These are phyloP conservation scores for Wakefieldia striispora DNA, from an alignment of 768 basidiomycete species.

Conservation along the genomic window DNA sequence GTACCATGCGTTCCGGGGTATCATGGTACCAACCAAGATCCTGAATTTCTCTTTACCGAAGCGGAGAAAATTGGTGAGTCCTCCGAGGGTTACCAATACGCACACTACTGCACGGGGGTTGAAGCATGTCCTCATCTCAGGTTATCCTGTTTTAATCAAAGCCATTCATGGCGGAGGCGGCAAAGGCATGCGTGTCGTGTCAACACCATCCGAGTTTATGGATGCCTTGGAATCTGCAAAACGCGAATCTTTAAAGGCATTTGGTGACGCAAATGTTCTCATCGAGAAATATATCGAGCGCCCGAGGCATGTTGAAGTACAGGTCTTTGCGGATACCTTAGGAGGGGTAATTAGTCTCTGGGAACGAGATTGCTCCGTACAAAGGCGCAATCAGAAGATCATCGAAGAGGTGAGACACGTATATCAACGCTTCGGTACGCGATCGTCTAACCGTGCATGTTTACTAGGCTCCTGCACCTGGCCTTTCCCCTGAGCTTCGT, in stretches of 20 bases:
- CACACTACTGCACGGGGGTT: not conserved
- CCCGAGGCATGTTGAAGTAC: conserved; percentile 91
- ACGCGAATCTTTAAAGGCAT: conserved; percentile 84
- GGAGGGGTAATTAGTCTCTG: conserved; percentile 91
- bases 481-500: conserved; percentile 31
- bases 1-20: conserved; percentile 96
- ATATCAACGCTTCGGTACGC: not conserved
- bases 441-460: not conserved
- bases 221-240: conserved; percentile 85
- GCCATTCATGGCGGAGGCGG: conserved; percentile 96
- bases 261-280: conserved; percentile 83
- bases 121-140: conserved; percentile 32
- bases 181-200: conserved; percentile 90
- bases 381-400: conserved; percentile 92
- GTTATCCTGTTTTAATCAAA: conserved; percentile 92
- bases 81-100: not conserved
- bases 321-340: conserved; percentile 83
- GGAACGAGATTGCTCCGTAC: conserved; percentile 93
- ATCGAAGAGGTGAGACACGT: conserved; percentile 73
- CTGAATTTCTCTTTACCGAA: conserved; percentile 61
- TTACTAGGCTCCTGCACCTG: conserved; percentile 79
- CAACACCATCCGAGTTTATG: conserved; percentile 63
- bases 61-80: conserved; percentile 67
- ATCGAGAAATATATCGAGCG: conserved; percentile 87
- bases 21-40: conserved; percentile 81